Percentiles rank a stretch among this genome's conserved stretches.
These are phyloP conservation scores for Teunomyces funiuensis DNA, from an alignment of 805 yeast genomes.

Conservation along the genomic window DNA sequence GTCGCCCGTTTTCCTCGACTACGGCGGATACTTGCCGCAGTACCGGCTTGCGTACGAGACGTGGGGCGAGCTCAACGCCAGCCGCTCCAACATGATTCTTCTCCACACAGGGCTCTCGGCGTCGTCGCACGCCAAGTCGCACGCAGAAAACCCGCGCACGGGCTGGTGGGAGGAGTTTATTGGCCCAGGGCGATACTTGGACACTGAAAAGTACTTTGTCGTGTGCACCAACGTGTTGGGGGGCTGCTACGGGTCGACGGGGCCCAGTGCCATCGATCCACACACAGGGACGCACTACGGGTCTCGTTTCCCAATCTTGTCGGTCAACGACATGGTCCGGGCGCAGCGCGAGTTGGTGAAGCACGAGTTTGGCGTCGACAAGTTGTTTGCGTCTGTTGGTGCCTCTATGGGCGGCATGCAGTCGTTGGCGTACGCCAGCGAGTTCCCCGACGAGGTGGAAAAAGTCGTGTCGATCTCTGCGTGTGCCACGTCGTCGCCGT, in stretches of 20 bases:
- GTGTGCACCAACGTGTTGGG: constrained; percentile 91
- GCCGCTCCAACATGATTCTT: constrained; percentile 69
- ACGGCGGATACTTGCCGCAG: constrained; percentile 75
- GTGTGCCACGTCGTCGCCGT: constrained; percentile 92
- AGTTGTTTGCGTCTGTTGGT: constrained; percentile 78
- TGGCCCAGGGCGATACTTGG: constrained; percentile 78
- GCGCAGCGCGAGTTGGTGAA: constrained; percentile 74
- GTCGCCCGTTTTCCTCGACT: constrained; percentile 69
- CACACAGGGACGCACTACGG: constrained; percentile 67
- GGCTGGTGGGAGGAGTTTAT: constrained; percentile 98
- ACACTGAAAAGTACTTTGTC: constrained; percentile 77
- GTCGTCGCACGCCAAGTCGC: constrained; percentile 90
- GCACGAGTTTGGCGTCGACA: constrained; percentile 60
- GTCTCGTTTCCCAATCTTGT: constrained; percentile 82
- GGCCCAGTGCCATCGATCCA: constrained; percentile 82
- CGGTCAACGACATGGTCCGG: constrained; percentile 87
- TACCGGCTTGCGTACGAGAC: constrained; percentile 88
- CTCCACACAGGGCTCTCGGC: constrained; percentile 92
- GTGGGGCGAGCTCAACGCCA: constrained; percentile 75
- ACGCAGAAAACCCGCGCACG: constrained; percentile 58
- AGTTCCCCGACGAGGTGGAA: constrained; percentile 73
- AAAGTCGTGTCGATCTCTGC: constrained; percentile 82
- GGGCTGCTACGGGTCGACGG: constrained; percentile 94
- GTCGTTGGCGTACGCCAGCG: constrained; percentile 81
- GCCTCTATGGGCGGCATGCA: constrained; percentile 99